A percentile compares a stretch with the other conserved stretches of the same genome.
These are phyloP conservation scores for Coemansia sp. DNA, from an alignment of 192 early-diverging fungal genomes.

Conservation along the genomic window DNA sequence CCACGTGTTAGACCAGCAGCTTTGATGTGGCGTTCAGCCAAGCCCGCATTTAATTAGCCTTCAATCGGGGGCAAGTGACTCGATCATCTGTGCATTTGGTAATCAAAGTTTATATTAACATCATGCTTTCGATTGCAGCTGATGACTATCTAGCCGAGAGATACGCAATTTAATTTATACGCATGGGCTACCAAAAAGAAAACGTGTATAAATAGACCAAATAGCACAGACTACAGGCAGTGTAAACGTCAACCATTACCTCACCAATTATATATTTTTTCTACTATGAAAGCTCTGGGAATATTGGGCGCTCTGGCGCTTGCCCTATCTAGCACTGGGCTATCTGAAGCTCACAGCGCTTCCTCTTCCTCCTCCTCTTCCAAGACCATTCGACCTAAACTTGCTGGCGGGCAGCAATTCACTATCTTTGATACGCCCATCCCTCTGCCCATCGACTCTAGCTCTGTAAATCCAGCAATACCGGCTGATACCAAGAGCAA, in stretches of 20 bases:
- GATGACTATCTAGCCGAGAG: not conserved
- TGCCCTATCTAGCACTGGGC: not conserved
- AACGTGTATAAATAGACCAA: not conserved
- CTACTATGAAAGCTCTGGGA: slow-evolving; percentile 13
- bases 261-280: not conserved
- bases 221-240: not conserved
- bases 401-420: not conserved
- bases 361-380: not conserved
- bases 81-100: not conserved
- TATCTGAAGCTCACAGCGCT: not conserved
- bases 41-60: not conserved
- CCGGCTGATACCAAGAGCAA: not conserved
- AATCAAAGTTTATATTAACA: not conserved
- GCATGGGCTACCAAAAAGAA: not conserved
- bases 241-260: not conserved
- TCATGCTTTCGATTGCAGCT: not conserved
- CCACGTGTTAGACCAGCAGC: not conserved
- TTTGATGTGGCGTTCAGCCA: slow-evolving; percentile 8
- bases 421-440: not conserved
- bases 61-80: slow-evolving; percentile 5
- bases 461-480: not conserved
- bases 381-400: not conserved
- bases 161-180: not conserved
- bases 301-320: slow-evolving; percentile 9
- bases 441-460: not conserved